Evolutionary conservation across 345 rosid genomes (phyloP).

Genomic region (Hibiscus tridactylites): DNA sequence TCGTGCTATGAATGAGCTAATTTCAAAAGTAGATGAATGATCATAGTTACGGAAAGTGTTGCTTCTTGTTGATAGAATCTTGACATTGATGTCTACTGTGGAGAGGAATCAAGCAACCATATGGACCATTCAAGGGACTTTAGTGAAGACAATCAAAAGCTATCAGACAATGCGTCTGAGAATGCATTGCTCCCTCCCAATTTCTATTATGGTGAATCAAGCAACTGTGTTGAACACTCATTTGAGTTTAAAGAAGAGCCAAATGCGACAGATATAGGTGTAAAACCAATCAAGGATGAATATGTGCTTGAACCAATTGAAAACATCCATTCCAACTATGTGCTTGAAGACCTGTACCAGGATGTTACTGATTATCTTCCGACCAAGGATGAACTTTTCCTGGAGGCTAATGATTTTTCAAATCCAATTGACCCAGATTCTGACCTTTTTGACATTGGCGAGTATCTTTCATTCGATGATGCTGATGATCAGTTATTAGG

Average conservation of each 20-base stretch:
- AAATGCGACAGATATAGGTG: constrained; percentile 22
- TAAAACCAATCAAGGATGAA: constrained; percentile 37
- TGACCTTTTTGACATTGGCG: constrained; percentile 46
- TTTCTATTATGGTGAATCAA: constrained; percentile 48
- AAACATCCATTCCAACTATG: constrained; percentile 27
- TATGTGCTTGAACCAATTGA: constrained; percentile 28
- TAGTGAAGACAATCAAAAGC: constrained; percentile 43
- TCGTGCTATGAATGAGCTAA: background rate
- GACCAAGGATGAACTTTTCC: constrained; percentile 39
- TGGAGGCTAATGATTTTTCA: constrained; percentile 67
- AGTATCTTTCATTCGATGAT: constrained; percentile 64
- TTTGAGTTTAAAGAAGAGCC: constrained; percentile 34
- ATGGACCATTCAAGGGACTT: constrained; percentile 28
- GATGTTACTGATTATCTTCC: constrained; percentile 34
- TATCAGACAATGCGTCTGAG: constrained; percentile 26
- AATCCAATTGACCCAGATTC: constrained; percentile 31
- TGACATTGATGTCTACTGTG: background rate
- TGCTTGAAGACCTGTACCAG: constrained; percentile 37
- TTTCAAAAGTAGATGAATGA: background rate
- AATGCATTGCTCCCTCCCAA: constrained; percentile 32
- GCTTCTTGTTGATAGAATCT: constrained; percentile 2
- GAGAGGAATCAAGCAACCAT: constrained; percentile 26
- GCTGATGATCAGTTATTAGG: constrained; percentile 40
- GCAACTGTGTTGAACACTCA: constrained; percentile 35
- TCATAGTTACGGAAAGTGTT: background rate